Evolutionary conservation across 192 early-diverging fungal species (phyloP).

Genomic region (Coemansia sp.): DNA sequence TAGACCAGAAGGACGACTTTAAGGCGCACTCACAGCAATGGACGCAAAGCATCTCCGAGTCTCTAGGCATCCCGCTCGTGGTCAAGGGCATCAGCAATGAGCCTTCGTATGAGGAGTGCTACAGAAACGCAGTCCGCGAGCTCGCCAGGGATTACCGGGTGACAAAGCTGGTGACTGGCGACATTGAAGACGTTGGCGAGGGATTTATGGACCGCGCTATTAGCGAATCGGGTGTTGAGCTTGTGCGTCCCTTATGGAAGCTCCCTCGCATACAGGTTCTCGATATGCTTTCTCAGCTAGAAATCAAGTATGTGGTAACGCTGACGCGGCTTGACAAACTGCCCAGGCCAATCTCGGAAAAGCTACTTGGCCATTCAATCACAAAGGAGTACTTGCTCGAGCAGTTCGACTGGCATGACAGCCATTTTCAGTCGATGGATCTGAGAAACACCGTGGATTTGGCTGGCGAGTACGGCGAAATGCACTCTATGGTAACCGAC

Average conservation of each 20-base stretch:
- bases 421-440: slow-evolving; percentile 6
- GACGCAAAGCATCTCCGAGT: slow-evolving; percentile 49
- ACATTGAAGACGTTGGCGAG: slow-evolving; percentile 60
- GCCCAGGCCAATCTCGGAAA: slow-evolving; percentile 14
- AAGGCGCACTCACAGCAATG: slow-evolving; percentile 55
- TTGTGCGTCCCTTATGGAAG: slow-evolving; percentile 60
- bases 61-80: slow-evolving; percentile 52
- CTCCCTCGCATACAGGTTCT: slow-evolving; percentile 48
- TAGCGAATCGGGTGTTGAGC: slow-evolving; percentile 41
- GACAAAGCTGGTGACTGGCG: slow-evolving; percentile 58
- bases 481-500: slow-evolving; percentile 66
- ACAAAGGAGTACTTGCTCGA: slow-evolving; percentile 41
- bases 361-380: slow-evolving; percentile 46
- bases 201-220: slow-evolving; percentile 61
- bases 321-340: slow-evolving; percentile 23
- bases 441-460: slow-evolving; percentile 47
- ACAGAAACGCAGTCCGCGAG: slow-evolving; percentile 41
- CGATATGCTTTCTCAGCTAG: slow-evolving; percentile 23
- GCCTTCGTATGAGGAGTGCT: slow-evolving; percentile 53
- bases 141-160: slow-evolving; percentile 48
- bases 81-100: slow-evolving; percentile 40
- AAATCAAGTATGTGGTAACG: slow-evolving; percentile 28
- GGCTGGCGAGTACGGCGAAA: slow-evolving; percentile 68
- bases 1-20: slow-evolving; percentile 50
- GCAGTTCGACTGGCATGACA: slow-evolving; percentile 33